Evolutionary conservation across 2,329 filamentous ascomycete genomes (phyloP).

Genomic region (Spiromastix sp.): DNA sequence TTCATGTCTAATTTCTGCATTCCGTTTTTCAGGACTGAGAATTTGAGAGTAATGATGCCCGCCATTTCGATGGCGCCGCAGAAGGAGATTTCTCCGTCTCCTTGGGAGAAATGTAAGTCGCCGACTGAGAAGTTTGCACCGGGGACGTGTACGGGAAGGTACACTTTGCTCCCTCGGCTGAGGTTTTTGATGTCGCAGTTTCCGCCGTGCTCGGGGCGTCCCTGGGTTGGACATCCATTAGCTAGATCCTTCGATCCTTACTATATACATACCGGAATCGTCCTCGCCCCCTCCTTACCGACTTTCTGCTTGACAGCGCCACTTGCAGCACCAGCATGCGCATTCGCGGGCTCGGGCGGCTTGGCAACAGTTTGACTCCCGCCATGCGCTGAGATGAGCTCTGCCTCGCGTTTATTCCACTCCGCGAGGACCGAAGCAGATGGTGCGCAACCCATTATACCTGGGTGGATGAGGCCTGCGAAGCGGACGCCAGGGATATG

Average conservation of each 20-base stretch:
- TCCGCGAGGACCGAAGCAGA: slow-evolving; percentile 64
- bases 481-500: slow-evolving; percentile 85
- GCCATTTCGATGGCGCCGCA: slow-evolving; percentile 92
- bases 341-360: slow-evolving; percentile 61
- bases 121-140: slow-evolving; percentile 88
- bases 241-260: too few relatives aligned
- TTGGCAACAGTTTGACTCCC: slow-evolving; percentile 61
- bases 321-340: slow-evolving; percentile 57
- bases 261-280: slow-evolving; percentile 53
- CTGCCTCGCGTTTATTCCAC: slow-evolving; percentile 76
- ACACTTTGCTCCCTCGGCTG: slow-evolving; percentile 68
- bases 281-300: slow-evolving; percentile 68
- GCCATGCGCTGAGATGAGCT: slow-evolving; percentile 60
- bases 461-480: slow-evolving; percentile 80
- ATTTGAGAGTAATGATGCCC: slow-evolving; percentile 80
- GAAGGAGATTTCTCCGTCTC: slow-evolving; percentile 84
- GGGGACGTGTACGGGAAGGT: slow-evolving; percentile 73
- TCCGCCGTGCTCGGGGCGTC: slow-evolving; percentile 75
- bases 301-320: slow-evolving; percentile 54
- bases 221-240: too few relatives aligned
- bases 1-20: slow-evolving; percentile 65
- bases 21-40: slow-evolving; percentile 75
- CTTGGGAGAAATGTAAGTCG: slow-evolving; percentile 78
- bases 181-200: slow-evolving; percentile 91
- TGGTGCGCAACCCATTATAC: slow-evolving; percentile 82